Evolutionary conservation across 176 grass and related monocot genomes (phyloP).

Genomic region (Bonia amplexicaulis): DNA sequence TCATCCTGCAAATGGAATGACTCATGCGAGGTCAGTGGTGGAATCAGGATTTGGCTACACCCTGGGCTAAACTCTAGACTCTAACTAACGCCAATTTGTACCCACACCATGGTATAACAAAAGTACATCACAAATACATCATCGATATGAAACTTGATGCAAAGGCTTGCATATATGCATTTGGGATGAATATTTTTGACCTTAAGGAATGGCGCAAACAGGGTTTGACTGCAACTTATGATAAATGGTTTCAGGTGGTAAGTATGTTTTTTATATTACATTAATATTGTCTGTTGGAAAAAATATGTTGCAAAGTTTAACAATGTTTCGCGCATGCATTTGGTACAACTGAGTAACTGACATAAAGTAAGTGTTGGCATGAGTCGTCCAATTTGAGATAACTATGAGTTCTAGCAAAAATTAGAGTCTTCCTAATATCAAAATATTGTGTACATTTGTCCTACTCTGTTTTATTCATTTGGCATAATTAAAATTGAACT

Average conservation of each 20-base stretch:
- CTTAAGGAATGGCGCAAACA: constrained; percentile 66
- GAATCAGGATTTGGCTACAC: no score
- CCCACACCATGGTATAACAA: no score
- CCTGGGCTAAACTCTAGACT: no score
- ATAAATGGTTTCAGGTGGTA: constrained; percentile 74
- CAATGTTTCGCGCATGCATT: background rate
- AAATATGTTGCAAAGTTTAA: background rate
- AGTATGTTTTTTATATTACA: background rate
- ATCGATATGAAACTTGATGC: constrained; percentile 29
- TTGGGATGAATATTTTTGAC: constrained; percentile 86
- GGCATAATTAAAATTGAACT: background rate
- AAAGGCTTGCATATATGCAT: constrained; percentile 62
- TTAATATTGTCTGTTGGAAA: background rate
- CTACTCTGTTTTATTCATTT: background rate
- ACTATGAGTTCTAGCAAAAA: background rate
- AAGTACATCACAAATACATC: no score
- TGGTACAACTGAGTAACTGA: background rate
- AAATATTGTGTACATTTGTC: background rate
- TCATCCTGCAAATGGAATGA: background rate
- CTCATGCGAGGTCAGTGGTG: background rate
- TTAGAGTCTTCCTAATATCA: background rate
- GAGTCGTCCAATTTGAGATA: background rate
- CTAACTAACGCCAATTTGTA: no score
- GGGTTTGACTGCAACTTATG: constrained; percentile 43
- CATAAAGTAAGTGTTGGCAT: background rate